phyloP scores from a whole-genome alignment of 2,329 filamentous ascomycete species.

The Colletotrichum theobromicola region DNA sequence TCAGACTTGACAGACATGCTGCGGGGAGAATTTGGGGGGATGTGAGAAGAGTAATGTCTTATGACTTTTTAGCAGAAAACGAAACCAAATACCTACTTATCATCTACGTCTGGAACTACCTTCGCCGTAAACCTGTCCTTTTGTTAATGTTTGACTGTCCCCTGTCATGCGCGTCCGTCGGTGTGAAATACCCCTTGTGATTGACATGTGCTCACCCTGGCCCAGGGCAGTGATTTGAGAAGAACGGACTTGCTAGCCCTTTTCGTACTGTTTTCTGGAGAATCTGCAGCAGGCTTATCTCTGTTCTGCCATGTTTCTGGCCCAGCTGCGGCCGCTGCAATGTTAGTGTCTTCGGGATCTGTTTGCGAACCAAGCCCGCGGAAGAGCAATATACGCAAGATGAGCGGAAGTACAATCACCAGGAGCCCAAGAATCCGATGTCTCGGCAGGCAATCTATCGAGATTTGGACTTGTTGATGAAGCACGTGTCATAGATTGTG shows the following conservation, averaged over 20 bases:
- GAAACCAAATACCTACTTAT: neutral
- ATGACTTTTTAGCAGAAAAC: conserved; percentile 1
- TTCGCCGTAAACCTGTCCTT: neutral
- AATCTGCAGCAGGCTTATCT: neutral
- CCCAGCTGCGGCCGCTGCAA: neutral
- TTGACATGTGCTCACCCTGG: neutral
- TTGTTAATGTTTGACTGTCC: neutral
- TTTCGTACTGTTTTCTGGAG: neutral
- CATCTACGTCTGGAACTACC: neutral
- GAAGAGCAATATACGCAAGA: neutral
- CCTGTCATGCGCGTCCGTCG: neutral
- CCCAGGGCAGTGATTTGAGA: neutral
- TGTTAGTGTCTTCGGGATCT: neutral
- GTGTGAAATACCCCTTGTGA: neutral
- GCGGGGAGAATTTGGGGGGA: conserved; percentile 39
- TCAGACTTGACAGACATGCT: conserved; percentile 61
- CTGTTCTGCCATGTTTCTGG: neutral
- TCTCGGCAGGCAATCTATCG: neutral
- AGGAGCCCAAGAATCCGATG: neutral
- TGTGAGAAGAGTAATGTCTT: conserved; percentile 17
- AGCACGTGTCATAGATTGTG: neutral
- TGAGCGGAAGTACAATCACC: neutral
- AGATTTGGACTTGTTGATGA: neutral
- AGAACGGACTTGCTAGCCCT: neutral
- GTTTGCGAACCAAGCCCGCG: neutral